Conservation (phyloP, 257 asterid genomes). For the Sherardia arvensis region DNA sequence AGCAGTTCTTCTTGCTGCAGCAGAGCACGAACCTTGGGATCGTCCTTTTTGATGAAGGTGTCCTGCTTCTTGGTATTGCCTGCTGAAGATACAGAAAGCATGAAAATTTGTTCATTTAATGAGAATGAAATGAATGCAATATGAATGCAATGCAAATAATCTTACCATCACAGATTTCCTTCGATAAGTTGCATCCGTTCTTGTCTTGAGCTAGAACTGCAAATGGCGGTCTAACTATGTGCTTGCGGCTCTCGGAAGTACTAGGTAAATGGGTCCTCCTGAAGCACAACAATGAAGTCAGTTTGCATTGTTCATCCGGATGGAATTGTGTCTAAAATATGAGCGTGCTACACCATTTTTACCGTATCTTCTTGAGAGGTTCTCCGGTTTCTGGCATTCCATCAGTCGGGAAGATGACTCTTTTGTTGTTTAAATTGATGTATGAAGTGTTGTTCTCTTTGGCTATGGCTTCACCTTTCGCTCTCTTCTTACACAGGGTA, state of each 20-base stretch:
- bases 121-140: too few species aligned
- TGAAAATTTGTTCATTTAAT: too few species aligned
- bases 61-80: conserved; percentile 37
- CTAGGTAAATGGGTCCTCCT: conserved; percentile 37
- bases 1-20: conserved; percentile 96
- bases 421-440: conserved; percentile 73
- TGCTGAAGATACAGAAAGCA: too few species aligned
- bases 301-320: conserved; percentile 6
- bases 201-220: conserved; percentile 51
- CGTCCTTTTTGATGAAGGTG: conserved; percentile 74
- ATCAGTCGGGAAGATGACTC: conserved; percentile 57
- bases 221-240: conserved; percentile 56
- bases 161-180: conserved; percentile 35
- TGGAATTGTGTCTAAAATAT: neutral
- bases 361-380: conserved; percentile 75
- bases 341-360: conserved; percentile 10
- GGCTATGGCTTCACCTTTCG: conserved; percentile 74
- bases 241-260: conserved; percentile 25
- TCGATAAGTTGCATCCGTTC: conserved; percentile 26
- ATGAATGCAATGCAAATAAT: too few species aligned
- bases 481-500: conserved; percentile 94
- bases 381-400: conserved; percentile 41
- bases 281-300: conserved; percentile 16
- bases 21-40: conserved; percentile 75
- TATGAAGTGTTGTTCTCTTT: conserved; percentile 63